phyloP scores from a whole-genome alignment of 2,329 filamentous ascomycete genomes.

The Venturia aucupariae region DNA sequence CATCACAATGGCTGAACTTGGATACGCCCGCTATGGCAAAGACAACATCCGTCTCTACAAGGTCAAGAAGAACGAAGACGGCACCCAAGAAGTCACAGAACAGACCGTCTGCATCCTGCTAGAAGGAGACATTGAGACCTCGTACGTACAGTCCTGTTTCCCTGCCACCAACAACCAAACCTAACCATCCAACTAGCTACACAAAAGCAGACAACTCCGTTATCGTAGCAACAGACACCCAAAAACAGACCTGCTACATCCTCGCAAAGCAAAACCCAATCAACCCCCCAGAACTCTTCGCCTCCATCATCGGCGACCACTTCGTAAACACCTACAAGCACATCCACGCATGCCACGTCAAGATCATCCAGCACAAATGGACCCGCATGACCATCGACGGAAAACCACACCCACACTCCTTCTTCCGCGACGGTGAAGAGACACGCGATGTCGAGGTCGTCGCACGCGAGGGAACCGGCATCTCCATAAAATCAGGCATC shows the following conservation, averaged over 20 bases:
- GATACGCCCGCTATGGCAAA: slow-evolving; percentile 71
- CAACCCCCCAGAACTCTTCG: slow-evolving; percentile 86
- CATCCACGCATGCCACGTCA: slow-evolving; percentile 76
- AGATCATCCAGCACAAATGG: slow-evolving; percentile 81
- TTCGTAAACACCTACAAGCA: slow-evolving; percentile 83
- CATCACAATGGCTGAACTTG: slow-evolving; percentile 36
- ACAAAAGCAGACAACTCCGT: slow-evolving; percentile 90
- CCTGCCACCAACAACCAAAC: slow-evolving; percentile 10
- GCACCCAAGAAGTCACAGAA: slow-evolving; percentile 78
- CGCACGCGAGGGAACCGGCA: slow-evolving; percentile 49
- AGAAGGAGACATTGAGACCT: slow-evolving; percentile 82
- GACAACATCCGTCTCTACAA: slow-evolving; percentile 99
- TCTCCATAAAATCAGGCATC: slow-evolving; percentile 69
- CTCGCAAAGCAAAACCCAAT: slow-evolving; percentile 89
- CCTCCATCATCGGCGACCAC: slow-evolving; percentile 73
- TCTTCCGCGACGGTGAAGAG: slow-evolving; percentile 82
- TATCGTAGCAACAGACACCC: slow-evolving; percentile 91
- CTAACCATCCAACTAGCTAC: slow-evolving; percentile 50
- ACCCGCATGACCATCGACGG: slow-evolving; percentile 79
- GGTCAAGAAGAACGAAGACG: slow-evolving; percentile 71
- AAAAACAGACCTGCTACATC: slow-evolving; percentile 90
- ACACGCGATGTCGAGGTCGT: slow-evolving; percentile 74
- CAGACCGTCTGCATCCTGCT: slow-evolving; percentile 91
- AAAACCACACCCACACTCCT: slow-evolving; percentile 88
- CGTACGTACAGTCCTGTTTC: slow-evolving; percentile 40